Evolutionary conservation across 768 basidiomycete genomes (phyloP).

Genomic region (Daedalea quercina): DNA sequence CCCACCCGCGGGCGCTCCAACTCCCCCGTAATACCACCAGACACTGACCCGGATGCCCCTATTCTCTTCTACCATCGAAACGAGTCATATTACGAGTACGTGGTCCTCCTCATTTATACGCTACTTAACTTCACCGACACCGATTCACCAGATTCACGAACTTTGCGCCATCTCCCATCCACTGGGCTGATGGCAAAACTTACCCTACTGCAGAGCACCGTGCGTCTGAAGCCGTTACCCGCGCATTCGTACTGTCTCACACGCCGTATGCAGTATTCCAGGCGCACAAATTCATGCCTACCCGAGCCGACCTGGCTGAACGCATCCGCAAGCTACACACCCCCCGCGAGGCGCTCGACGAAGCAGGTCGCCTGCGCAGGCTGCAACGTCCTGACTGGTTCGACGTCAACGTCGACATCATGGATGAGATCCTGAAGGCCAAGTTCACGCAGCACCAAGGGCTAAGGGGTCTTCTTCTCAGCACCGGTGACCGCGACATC

Average conservation of each 20-base stretch:
- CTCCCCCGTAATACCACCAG: too few species aligned
- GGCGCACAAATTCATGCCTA: conserved; percentile 8
- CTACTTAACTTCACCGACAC: background rate
- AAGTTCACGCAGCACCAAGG: conserved; percentile 71
- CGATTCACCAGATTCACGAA: background rate
- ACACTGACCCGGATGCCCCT: too few species aligned
- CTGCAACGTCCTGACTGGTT: conserved; percentile 6
- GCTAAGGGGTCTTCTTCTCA: conserved; percentile 45
- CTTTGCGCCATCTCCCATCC: background rate
- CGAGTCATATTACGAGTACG: background rate
- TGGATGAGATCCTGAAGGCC: conserved; percentile 57
- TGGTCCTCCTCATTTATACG: background rate
- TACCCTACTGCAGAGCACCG: conserved; percentile 1
- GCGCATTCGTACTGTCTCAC: background rate
- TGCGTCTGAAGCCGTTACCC: background rate
- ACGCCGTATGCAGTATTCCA: conserved; percentile 2
- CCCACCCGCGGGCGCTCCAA: too few species aligned
- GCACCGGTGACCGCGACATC: conserved; percentile 43
- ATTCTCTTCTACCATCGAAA: conserved; percentile 1
- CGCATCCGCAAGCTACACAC: conserved; percentile 5
- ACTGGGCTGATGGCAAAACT: background rate
- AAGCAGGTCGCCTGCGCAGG: conserved; percentile 3
- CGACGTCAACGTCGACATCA: conserved; percentile 4
- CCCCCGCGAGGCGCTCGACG: conserved; percentile 7
- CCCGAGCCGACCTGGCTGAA: conserved; percentile 8